These are phyloP conservation scores for Vaccinium vitisidaea DNA, from an alignment of 148 eudicot genomes.

Conservation along the genomic window DNA sequence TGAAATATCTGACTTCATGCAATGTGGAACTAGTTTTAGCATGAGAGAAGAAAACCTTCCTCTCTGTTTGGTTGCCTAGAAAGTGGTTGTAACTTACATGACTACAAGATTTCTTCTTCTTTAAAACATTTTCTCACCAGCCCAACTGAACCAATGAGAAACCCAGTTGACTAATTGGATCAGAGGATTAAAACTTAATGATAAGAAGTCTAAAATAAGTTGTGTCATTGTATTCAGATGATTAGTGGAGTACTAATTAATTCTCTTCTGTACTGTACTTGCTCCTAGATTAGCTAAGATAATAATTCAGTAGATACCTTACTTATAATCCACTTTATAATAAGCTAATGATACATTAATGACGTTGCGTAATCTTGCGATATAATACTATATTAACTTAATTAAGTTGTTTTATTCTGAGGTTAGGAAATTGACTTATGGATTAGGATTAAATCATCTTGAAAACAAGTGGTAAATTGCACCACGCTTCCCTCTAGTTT, in stretches of 20 bases:
- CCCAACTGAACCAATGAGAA: not conserved
- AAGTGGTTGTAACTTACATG: constrained; percentile 7
- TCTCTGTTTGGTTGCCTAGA: constrained; percentile 19
- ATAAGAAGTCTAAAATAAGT: not conserved
- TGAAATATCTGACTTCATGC: not conserved
- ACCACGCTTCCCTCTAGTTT: not conserved
- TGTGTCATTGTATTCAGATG: not conserved
- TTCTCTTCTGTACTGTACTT: not conserved
- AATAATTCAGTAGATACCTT: not conserved
- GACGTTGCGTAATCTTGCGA: constrained; percentile 3
- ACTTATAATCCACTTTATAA: not conserved
- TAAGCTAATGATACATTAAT: not conserved
- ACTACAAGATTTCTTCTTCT: not conserved
- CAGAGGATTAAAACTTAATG: not conserved
- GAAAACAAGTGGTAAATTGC: not conserved
- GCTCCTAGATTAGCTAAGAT: not conserved
- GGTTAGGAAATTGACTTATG: not conserved
- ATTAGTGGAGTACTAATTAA: not conserved
- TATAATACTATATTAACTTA: not conserved
- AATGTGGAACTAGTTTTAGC: not conserved
- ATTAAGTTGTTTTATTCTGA: constrained; percentile 11
- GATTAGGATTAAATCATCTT: not conserved
- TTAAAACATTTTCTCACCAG: constrained; percentile 10
- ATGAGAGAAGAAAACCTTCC: constrained; percentile 1
- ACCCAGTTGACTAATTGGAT: not conserved